Percentiles rank a stretch among this genome's conserved stretches.
phyloP scores from a whole-genome alignment of 805 yeast species.

The Metschnikowia cerradonensis region DNA sequence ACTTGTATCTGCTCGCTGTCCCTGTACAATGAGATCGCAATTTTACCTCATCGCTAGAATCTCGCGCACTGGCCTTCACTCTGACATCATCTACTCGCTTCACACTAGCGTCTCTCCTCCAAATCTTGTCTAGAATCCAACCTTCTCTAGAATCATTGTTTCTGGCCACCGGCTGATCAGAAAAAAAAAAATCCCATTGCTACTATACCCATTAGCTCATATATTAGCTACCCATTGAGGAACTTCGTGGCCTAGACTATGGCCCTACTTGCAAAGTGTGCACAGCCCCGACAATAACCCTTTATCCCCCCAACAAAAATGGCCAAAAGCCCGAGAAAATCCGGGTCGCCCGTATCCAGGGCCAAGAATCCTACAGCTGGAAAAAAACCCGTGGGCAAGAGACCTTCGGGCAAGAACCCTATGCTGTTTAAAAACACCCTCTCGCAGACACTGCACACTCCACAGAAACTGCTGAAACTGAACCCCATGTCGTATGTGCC shows the following conservation, averaged over 20 bases:
- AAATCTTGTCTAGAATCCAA: too few relatives aligned
- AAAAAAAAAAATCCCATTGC: too few relatives aligned
- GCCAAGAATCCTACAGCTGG: background rate
- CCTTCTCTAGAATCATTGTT: too few relatives aligned
- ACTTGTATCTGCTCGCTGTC: too few relatives aligned
- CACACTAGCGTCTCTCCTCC: background rate
- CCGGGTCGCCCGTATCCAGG: constrained; percentile 5
- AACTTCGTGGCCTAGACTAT: too few relatives aligned
- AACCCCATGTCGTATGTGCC: constrained; percentile 13
- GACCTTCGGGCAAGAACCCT: background rate
- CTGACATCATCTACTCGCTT: background rate
- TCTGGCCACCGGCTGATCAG: too few relatives aligned
- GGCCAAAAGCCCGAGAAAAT: constrained; percentile 34
- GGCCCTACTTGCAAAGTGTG: background rate
- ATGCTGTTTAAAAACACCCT: background rate
- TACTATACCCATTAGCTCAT: too few relatives aligned
- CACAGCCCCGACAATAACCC: background rate
- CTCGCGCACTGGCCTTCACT: background rate
- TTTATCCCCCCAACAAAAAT: constrained; percentile 9
- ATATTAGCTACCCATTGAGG: too few relatives aligned
- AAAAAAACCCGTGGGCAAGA: background rate
- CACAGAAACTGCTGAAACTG: constrained; percentile 9
- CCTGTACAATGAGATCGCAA: constrained; percentile 9
- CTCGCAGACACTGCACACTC: constrained; percentile 14
- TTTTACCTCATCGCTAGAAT: constrained; percentile 12